Percentiles rank a stretch among this genome's conserved stretches.
Evolutionary conservation across 1,284 basidiomycete genomes (phyloP).

Genomic region (Hymenochaete sp.): DNA sequence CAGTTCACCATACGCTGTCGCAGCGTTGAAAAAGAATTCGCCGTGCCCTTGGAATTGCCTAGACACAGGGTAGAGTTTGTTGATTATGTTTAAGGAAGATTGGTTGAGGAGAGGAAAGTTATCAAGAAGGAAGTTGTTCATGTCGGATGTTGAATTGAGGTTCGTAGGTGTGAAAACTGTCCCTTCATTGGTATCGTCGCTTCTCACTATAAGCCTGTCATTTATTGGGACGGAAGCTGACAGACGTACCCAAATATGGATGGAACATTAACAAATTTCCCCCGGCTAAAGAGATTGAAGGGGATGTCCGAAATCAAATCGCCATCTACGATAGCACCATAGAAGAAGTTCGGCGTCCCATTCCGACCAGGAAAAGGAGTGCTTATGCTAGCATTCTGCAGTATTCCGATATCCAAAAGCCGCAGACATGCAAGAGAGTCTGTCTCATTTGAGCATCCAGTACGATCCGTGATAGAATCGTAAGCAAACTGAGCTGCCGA

Average conservation of each 20-base stretch:
- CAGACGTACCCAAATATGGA: conserved; percentile 19
- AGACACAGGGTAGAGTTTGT: conserved; percentile 16
- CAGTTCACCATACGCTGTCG: conserved; percentile 20
- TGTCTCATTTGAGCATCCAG: conserved; percentile 16
- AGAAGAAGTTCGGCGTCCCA: conserved; percentile 17
- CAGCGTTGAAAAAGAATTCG: conserved; percentile 17
- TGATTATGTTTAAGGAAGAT: conserved; percentile 13
- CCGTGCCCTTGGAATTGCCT: conserved; percentile 16
- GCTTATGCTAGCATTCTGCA: conserved; percentile 19
- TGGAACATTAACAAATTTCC: conserved; percentile 21
- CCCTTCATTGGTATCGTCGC: conserved; percentile 21
- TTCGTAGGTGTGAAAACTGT: conserved; percentile 19
- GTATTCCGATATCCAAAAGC: conserved; percentile 12
- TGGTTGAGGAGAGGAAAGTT: conserved; percentile 19
- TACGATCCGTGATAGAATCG: conserved; percentile 18
- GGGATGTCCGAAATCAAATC: conserved; percentile 19
- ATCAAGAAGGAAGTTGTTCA: conserved; percentile 19
- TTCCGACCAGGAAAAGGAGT: conserved; percentile 19
- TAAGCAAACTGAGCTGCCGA: conserved; percentile 21
- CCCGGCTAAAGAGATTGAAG: conserved; percentile 18
- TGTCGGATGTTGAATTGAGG: conserved; percentile 15
- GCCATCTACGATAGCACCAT: conserved; percentile 19
- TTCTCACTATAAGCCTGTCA: background rate
- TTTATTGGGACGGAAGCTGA: background rate
- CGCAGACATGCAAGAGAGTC: conserved; percentile 19